phyloP scores from a whole-genome alignment of 805 yeast genomes.

The Saccharomycopsis oosterbeekiorum region DNA sequence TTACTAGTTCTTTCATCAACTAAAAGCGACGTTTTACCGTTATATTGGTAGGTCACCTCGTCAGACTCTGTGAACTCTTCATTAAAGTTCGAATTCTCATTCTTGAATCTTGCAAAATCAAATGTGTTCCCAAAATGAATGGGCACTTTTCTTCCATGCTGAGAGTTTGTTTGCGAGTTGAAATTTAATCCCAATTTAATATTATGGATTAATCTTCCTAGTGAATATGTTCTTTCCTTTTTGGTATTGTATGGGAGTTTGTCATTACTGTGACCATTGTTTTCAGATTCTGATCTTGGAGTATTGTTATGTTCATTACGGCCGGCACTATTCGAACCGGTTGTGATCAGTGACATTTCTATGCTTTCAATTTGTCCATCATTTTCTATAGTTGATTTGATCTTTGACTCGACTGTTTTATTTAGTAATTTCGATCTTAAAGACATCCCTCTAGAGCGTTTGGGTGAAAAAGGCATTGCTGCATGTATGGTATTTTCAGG shows the following conservation, averaged over 20 bases:
- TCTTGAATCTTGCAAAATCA: constrained; percentile 4
- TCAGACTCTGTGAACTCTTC: not conserved
- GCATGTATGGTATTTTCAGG: not conserved
- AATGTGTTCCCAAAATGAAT: constrained; percentile 4
- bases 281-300: not conserved
- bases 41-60: not conserved
- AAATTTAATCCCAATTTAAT: constrained; percentile 8
- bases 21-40: constrained; percentile 3
- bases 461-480: constrained; percentile 12
- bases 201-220: constrained; percentile 13
- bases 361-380: not conserved
- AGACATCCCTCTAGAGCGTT: constrained; percentile 17
- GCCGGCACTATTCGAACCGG: not conserved
- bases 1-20: constrained; percentile 14
- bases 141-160: constrained; percentile 14
- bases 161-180: not conserved
- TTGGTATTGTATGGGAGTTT: not conserved
- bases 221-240: constrained; percentile 14
- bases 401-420: constrained; percentile 13
- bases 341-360: constrained; percentile 11
- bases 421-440: constrained; percentile 15
- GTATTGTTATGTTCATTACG: too few relatives aligned
- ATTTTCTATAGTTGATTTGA: constrained; percentile 12
- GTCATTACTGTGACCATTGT: not conserved
- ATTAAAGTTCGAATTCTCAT: not conserved